phyloP scores from a whole-genome alignment of 140 eudicot species.

The Artemisia princeps region DNA sequence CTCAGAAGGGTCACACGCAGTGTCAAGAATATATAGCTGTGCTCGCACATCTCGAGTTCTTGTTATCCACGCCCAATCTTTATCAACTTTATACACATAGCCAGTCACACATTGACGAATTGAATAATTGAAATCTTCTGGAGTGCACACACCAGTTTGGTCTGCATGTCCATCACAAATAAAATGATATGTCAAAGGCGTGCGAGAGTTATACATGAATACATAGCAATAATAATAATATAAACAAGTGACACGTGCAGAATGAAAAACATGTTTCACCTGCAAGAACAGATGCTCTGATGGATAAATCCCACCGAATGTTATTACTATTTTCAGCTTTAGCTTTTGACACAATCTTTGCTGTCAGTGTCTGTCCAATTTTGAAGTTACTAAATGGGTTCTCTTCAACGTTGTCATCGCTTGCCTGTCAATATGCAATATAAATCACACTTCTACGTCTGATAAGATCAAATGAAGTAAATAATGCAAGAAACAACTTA shows the following conservation, averaged over 20 bases:
- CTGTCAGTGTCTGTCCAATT: conserved; percentile 73
- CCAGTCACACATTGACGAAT: conserved; percentile 60
- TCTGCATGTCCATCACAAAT: conserved; percentile 19
- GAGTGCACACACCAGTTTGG: not conserved
- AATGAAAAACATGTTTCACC: conserved; percentile 35
- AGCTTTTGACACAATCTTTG: conserved; percentile 61
- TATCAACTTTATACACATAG: conserved; percentile 70
- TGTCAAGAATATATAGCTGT: conserved; percentile 65
- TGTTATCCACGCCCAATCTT: conserved; percentile 80
- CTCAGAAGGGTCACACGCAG: conserved; percentile 54
- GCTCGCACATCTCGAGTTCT: conserved; percentile 69
- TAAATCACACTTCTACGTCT: not conserved
- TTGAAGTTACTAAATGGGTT: conserved; percentile 48
- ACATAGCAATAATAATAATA: conserved; percentile 5
- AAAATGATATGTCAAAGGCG: not conserved
- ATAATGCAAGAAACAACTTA: conserved; percentile 17
- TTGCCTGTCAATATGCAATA: conserved; percentile 43
- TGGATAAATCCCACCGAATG: conserved; percentile 66
- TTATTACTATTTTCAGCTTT: conserved; percentile 40
- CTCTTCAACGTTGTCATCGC: conserved; percentile 46
- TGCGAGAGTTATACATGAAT: not conserved
- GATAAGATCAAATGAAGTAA: not conserved
- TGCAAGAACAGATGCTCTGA: conserved; percentile 63
- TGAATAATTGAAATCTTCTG: conserved; percentile 48
- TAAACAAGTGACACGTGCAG: conserved; percentile 6